Evolutionary conservation across 2,329 filamentous ascomycete genomes (phyloP).

Genomic region (Sclerotinia spermophila): DNA sequence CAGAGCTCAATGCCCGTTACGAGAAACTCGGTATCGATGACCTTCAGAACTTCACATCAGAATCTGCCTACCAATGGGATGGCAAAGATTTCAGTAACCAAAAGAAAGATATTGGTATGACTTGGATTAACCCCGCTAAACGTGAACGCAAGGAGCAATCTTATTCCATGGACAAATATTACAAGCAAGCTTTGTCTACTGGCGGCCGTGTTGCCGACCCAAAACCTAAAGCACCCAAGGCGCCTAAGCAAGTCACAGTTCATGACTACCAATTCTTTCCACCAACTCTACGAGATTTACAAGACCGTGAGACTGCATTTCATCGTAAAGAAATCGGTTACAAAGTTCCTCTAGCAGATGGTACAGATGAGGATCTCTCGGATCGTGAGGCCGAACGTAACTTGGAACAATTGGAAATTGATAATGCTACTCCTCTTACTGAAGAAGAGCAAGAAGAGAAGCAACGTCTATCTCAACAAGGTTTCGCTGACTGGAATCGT

Average conservation of each 20-base stretch:
- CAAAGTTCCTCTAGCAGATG: constrained; percentile 86
- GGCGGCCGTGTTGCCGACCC: constrained; percentile 74
- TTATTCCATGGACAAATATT: constrained; percentile 99
- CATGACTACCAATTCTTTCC: constrained; percentile 99
- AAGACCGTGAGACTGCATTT: constrained; percentile 93
- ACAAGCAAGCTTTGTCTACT: constrained; percentile 82
- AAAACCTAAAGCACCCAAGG: constrained; percentile 92
- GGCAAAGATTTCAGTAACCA: constrained; percentile 89
- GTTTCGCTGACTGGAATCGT: constrained; percentile 93
- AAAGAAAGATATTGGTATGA: constrained; percentile 89
- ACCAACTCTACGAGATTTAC: constrained; percentile 74
- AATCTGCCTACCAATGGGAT: constrained; percentile 99
- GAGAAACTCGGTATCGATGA: constrained; percentile 97
- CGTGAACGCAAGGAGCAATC: constrained; percentile 97
- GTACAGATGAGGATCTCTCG: constrained; percentile 79
- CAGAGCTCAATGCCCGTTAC: constrained; percentile 87
- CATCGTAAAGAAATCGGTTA: constrained; percentile 96
- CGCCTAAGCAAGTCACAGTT: constrained; percentile 85
- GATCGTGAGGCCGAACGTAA: constrained; percentile 85
- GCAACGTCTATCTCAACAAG: constrained; percentile 72
- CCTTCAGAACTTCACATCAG: constrained; percentile 93
- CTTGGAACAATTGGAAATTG: constrained; percentile 86
- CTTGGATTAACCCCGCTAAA: constrained; percentile 97
- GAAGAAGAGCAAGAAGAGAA: constrained; percentile 90
- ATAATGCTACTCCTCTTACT: constrained; percentile 81